phyloP scores from a whole-genome alignment of 2,329 filamentous ascomycete species.

The Scorias spongiosa region DNA sequence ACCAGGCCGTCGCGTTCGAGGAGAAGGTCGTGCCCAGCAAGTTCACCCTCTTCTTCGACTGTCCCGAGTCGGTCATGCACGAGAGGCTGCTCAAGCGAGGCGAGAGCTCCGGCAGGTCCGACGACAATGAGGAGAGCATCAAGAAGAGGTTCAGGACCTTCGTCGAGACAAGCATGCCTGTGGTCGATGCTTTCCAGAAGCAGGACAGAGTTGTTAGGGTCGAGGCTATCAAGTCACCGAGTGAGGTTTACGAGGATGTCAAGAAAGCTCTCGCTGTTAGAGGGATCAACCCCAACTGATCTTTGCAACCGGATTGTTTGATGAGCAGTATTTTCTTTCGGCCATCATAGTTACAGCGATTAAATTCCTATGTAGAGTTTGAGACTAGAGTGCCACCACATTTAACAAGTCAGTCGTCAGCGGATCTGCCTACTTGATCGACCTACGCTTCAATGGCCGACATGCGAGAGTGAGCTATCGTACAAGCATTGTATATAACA shows the following conservation, averaged over 20 bases:
- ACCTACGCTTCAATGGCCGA: too few species aligned
- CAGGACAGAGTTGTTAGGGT: constrained; percentile 70
- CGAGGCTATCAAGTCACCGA: constrained; percentile 51
- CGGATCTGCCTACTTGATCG: too few species aligned
- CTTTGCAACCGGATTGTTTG: background rate
- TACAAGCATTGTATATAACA: too few species aligned
- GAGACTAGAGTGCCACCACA: too few species aligned
- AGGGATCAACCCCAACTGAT: constrained; percentile 18
- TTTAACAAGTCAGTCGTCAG: too few species aligned
- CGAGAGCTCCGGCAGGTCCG: constrained; percentile 77
- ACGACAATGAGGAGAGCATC: constrained; percentile 93
- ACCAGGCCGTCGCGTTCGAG: constrained; percentile 92
- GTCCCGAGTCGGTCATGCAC: constrained; percentile 80
- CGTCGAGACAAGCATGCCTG: constrained; percentile 92
- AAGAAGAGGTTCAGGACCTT: constrained; percentile 93
- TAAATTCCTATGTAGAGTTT: too few species aligned
- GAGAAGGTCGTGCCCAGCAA: constrained; percentile 67
- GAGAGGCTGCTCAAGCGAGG: constrained; percentile 69
- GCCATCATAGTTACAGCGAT: too few species aligned
- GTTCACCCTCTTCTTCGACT: constrained; percentile 89
- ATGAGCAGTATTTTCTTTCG: background rate
- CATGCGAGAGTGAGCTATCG: too few species aligned
- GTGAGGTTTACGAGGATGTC: constrained; percentile 46
- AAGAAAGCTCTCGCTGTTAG: constrained; percentile 30
- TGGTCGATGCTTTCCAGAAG: constrained; percentile 69